phyloP scores from a whole-genome alignment of 1,284 basidiomycete species.

The Ganoderma lingzhi region DNA sequence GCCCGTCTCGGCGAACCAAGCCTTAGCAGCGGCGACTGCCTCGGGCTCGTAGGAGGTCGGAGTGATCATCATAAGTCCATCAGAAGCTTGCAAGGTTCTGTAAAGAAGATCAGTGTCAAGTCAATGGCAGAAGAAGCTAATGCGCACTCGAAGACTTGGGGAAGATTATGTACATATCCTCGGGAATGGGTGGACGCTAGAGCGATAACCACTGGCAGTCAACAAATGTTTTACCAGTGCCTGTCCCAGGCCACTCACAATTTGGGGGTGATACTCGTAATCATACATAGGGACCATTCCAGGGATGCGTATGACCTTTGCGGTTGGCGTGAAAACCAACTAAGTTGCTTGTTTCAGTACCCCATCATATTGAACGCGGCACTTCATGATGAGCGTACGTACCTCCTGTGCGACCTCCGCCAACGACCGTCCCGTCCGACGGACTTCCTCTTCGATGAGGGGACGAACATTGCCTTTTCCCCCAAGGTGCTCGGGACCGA shows the following conservation, averaged over 20 bases:
- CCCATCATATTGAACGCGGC: too few relatives aligned
- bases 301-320: conserved; percentile 28
- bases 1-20: conserved; percentile 30
- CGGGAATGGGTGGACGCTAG: background rate
- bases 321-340: conserved; percentile 22
- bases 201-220: too few relatives aligned
- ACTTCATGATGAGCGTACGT: too few relatives aligned
- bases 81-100: conserved; percentile 25
- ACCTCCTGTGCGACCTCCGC: too few relatives aligned
- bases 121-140: conserved; percentile 8
- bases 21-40: conserved; percentile 20
- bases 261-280: conserved; percentile 36
- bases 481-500: conserved; percentile 26
- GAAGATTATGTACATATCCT: conserved; percentile 6
- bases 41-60: conserved; percentile 34
- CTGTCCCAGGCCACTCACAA: conserved; percentile 22
- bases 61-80: conserved; percentile 31
- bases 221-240: background rate
- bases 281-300: conserved; percentile 37
- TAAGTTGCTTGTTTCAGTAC: conserved; percentile 3
- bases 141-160: conserved; percentile 8
- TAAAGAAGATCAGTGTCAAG: background rate
- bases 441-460: conserved; percentile 25
- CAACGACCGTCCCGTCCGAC: background rate
- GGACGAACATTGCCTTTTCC: conserved; percentile 28